Conservation (phyloP, 2,329 filamentous ascomycete species). For the Botrytis aclada region DNA sequence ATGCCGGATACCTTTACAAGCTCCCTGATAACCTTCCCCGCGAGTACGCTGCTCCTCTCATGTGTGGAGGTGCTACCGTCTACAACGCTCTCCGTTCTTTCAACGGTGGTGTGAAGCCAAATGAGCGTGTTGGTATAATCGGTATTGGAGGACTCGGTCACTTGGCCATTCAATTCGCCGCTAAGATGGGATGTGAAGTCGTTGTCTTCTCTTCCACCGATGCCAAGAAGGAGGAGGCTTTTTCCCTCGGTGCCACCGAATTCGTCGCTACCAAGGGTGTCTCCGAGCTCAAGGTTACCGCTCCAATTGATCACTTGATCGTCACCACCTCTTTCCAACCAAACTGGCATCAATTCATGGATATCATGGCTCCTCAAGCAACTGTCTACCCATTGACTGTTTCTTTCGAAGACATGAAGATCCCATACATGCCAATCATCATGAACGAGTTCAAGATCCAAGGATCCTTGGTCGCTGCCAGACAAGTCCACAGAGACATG, state of each 20-base stretch:
- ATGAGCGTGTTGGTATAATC: constrained; percentile 42
- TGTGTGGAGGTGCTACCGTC: constrained; percentile 48
- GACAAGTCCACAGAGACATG: constrained; percentile 56
- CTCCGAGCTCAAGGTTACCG: constrained; percentile 34
- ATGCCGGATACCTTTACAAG: constrained; percentile 41
- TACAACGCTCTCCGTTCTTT: constrained; percentile 40
- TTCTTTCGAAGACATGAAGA: constrained; percentile 46
- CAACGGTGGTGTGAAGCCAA: constrained; percentile 34
- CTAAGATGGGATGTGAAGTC: constrained; percentile 60
- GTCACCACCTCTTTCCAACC: constrained; percentile 35
- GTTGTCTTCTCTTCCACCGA: constrained; percentile 58
- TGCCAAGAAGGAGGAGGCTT: constrained; percentile 61
- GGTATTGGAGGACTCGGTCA: constrained; percentile 62
- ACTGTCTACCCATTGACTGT: constrained; percentile 64
- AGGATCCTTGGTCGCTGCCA: constrained; percentile 33
- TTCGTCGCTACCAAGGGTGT: constrained; percentile 53
- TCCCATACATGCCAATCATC: constrained; percentile 36
- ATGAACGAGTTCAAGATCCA: constrained; percentile 32
- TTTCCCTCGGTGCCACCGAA: constrained; percentile 56
- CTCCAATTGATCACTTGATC: constrained; percentile 35
- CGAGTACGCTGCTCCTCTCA: constrained; percentile 44
- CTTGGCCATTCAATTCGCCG: constrained; percentile 60
- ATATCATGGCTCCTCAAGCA: constrained; percentile 56
- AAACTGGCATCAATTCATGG: constrained; percentile 65
- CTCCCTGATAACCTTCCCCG: constrained; percentile 42